Evolutionary conservation across 192 early-diverging fungal genomes (phyloP).

Genomic region (Phycomyces blakesleeanus): DNA sequence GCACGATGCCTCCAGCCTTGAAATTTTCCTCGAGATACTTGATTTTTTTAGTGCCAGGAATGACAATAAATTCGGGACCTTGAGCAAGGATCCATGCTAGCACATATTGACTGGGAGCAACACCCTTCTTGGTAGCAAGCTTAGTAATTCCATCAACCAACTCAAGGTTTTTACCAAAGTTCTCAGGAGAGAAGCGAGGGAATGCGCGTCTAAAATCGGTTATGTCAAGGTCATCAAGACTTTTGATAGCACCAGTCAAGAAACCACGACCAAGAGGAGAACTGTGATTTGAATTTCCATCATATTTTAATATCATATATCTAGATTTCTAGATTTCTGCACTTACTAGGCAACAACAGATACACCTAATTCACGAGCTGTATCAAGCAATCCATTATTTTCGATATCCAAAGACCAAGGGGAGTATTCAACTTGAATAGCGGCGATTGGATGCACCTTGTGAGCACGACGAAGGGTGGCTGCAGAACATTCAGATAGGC

Average conservation of each 20-base stretch:
- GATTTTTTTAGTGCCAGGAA: constrained; percentile 53
- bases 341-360: no score
- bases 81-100: constrained; percentile 64
- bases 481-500: constrained; percentile 48
- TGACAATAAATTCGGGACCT: constrained; percentile 40
- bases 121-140: constrained; percentile 46
- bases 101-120: constrained; percentile 47
- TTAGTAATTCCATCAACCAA: constrained; percentile 47
- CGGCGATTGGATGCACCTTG: constrained; percentile 63
- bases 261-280: no score
- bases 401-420: constrained; percentile 61
- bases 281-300: no score
- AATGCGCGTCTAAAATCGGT: no score
- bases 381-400: constrained; percentile 57
- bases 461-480: constrained; percentile 59
- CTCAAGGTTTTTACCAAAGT: constrained; percentile 23
- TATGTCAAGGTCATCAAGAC: no score
- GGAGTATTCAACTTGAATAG: constrained; percentile 39
- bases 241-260: no score
- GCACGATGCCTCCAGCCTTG: constrained; percentile 24
- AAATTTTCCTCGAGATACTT: constrained; percentile 45
- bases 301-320: no score
- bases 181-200: no score
- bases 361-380: constrained; percentile 38
- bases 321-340: no score